Conservation (phyloP, 352 stramenopile genomes). For the Globisporangium apiculatum region DNA sequence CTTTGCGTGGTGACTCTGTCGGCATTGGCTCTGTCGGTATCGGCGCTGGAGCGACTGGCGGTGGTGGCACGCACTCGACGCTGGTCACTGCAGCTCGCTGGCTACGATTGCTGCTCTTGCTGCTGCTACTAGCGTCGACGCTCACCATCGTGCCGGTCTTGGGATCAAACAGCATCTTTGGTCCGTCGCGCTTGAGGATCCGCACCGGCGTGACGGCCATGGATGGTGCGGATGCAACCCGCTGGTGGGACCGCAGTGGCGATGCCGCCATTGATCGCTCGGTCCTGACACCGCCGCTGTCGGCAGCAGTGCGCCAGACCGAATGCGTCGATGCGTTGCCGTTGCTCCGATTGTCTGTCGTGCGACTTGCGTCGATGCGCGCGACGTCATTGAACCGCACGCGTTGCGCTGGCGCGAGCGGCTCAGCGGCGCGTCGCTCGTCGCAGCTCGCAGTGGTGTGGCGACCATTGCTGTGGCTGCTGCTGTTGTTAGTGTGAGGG, state of each 20-base stretch:
- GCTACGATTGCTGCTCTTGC: background rate
- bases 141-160: conserved; percentile 57
- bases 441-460: background rate
- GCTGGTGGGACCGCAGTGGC: background rate
- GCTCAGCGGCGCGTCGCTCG: background rate
- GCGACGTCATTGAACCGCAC: too few relatives aligned
- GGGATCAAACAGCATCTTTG: conserved; percentile 70
- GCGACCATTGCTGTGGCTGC: background rate
- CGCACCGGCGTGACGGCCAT: conserved; percentile 21
- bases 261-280: background rate
- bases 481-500: background rate
- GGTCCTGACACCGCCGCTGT: background rate
- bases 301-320: background rate
- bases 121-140: conserved; percentile 10
- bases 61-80: background rate
- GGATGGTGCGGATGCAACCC: background rate
- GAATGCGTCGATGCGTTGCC: too few relatives aligned
- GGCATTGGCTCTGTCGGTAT: background rate
- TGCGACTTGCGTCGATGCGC: too few relatives aligned
- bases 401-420: too few relatives aligned
- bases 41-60: background rate
- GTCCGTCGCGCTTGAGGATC: conserved; percentile 41
- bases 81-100: background rate
- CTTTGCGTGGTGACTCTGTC: background rate
- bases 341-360: too few relatives aligned